Percentiles rank a stretch among this genome's conserved stretches.
Evolutionary conservation across 2,329 filamentous ascomycete species (phyloP).

Genomic region (Shiraia bambusicola): DNA sequence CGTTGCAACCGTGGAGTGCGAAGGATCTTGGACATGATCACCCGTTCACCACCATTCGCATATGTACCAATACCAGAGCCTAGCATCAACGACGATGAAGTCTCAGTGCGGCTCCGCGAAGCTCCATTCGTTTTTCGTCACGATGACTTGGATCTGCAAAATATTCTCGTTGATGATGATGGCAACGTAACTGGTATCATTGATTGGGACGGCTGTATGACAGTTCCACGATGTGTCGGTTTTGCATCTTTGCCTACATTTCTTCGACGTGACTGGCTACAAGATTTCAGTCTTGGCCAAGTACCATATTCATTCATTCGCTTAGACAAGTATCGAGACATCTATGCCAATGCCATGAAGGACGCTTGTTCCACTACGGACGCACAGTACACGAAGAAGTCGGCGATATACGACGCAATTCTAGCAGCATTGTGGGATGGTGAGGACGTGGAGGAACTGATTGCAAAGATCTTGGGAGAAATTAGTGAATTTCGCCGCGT

Average conservation of each 20-base stretch:
- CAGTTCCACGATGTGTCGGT: slow-evolving; percentile 16
- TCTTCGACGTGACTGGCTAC: slow-evolving; percentile 14
- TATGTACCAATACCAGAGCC: not conserved
- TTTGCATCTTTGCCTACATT: slow-evolving; percentile 13
- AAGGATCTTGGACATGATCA: not conserved
- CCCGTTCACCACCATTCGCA: not conserved
- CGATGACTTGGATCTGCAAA: slow-evolving; percentile 26
- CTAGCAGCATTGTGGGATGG: slow-evolving; percentile 5
- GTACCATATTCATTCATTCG: slow-evolving; percentile 3
- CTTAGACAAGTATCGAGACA: slow-evolving; percentile 12
- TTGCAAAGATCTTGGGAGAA: slow-evolving; percentile 5
- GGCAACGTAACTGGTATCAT: slow-evolving; percentile 27
- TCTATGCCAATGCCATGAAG: slow-evolving; percentile 14
- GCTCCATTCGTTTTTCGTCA: slow-evolving; percentile 27
- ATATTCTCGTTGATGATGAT: slow-evolving; percentile 20
- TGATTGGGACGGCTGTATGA: slow-evolving; percentile 19
- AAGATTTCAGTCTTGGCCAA: not conserved
- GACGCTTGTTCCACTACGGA: slow-evolving; percentile 5
- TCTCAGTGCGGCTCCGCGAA: not conserved
- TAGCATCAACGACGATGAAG: too few species aligned
- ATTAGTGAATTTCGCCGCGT: slow-evolving; percentile 7
- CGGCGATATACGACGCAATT: slow-evolving; percentile 8
- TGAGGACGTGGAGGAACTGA: slow-evolving; percentile 1
- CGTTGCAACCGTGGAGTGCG: not conserved
- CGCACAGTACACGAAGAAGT: slow-evolving; percentile 15